These are phyloP conservation scores for Aquilaria agallochum DNA, from an alignment of 441 rosid genomes.

Conservation along the genomic window DNA sequence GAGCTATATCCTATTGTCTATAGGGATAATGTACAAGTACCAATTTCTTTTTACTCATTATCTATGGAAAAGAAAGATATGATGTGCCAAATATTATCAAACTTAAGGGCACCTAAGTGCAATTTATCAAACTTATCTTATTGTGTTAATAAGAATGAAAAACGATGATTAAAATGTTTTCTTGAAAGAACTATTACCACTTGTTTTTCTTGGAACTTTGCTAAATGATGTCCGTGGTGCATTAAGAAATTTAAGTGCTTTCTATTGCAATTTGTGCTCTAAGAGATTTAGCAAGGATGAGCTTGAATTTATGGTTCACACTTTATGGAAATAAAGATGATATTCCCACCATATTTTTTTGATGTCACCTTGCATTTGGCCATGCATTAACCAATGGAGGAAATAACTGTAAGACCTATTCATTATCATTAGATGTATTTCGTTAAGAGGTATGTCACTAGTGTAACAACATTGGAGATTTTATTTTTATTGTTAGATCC, in stretches of 20 bases:
- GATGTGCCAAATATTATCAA: neutral
- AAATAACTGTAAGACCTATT: no score
- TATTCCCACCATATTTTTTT: no score
- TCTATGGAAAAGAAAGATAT: neutral
- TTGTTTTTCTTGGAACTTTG: neutral
- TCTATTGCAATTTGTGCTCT: neutral
- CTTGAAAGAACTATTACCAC: neutral
- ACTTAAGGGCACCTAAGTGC: neutral
- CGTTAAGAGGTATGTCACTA: no score
- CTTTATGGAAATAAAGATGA: no score
- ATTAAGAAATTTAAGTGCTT: neutral
- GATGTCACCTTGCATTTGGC: no score
- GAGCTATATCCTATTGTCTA: neutral
- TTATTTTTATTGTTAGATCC: no score
- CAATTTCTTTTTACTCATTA: neutral
- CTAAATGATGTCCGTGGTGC: neutral
- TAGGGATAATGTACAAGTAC: neutral
- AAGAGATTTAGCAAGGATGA: no score
- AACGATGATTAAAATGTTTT: neutral
- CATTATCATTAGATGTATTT: no score
- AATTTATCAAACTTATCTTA: neutral
- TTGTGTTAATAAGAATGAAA: neutral
- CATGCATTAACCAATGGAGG: no score
- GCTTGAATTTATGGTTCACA: no score
- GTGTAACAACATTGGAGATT: no score